Percentiles rank a stretch among this genome's conserved stretches.
phyloP scores from a whole-genome alignment of 306 rosid species.

The Vicia sativa region DNA sequence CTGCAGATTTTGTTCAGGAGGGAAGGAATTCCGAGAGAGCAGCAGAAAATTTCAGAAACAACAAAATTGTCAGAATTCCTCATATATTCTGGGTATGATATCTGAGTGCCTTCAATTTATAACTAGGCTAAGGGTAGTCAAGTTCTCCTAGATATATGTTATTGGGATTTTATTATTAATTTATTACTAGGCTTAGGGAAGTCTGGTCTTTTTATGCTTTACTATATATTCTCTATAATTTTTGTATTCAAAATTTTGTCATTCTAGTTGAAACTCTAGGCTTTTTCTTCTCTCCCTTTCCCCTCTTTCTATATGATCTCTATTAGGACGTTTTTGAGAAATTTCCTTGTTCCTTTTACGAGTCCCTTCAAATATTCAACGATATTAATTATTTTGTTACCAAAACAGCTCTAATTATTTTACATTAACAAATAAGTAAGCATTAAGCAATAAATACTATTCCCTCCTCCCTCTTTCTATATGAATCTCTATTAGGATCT shows the following conservation, averaged over 20 bases:
- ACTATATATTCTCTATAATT: too few species aligned
- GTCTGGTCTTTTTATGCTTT: too few species aligned
- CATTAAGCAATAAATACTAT: too few species aligned
- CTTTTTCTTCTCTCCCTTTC: too few species aligned
- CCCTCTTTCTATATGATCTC: too few species aligned
- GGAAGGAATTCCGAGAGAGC: conserved; percentile 87
- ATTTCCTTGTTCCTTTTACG: not conserved
- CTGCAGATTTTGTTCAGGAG: conserved; percentile 83
- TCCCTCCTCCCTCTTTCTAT: too few species aligned
- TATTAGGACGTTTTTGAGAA: not conserved
- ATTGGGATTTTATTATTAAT: too few species aligned
- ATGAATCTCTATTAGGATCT: not conserved
- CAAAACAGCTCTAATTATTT: not conserved
- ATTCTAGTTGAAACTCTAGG: too few species aligned
- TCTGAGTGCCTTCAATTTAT: conserved; percentile 15
- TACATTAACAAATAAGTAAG: conserved; percentile 1
- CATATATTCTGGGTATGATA: conserved; percentile 79
- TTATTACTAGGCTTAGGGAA: too few species aligned
- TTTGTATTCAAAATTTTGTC: too few species aligned
- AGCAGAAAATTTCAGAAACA: conserved; percentile 64
- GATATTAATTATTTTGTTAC: not conserved
- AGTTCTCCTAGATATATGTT: too few species aligned
- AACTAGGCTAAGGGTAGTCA: too few species aligned
- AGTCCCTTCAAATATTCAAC: not conserved
- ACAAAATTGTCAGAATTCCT: conserved; percentile 72